A percentile compares a stretch with the other conserved stretches of the same genome.
These are phyloP conservation scores for Pythium brassicae DNA, from an alignment of 352 stramenopile genomes.

Conservation along the genomic window DNA sequence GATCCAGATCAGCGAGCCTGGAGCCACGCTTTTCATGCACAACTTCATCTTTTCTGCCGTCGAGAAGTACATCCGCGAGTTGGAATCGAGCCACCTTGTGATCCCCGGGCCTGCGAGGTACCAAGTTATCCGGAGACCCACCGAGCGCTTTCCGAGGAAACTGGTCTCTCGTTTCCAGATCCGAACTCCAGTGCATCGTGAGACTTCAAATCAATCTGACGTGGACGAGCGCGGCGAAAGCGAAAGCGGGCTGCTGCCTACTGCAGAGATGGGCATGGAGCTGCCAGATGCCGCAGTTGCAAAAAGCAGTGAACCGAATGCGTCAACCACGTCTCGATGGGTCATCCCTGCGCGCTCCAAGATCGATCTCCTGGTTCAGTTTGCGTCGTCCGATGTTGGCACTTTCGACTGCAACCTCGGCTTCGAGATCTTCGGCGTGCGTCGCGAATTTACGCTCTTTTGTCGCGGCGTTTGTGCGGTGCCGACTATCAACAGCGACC, in stretches of 20 bases:
- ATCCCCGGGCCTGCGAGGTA: slow-evolving; percentile 62
- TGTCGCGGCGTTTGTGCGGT: slow-evolving; percentile 77
- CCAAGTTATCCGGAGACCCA: slow-evolving; percentile 74
- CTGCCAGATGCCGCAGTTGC: slow-evolving; percentile 7
- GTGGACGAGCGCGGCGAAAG: background rate
- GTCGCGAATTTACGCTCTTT: slow-evolving; percentile 82
- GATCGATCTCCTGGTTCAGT: slow-evolving; percentile 76
- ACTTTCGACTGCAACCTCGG: slow-evolving; percentile 79
- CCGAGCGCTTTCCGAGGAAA: slow-evolving; percentile 56
- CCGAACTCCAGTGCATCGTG: slow-evolving; percentile 1
- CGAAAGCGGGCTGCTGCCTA: background rate
- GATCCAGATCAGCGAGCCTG: slow-evolving; percentile 38
- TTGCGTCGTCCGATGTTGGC: slow-evolving; percentile 71
- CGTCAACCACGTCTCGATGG: slow-evolving; percentile 39
- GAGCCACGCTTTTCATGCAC: slow-evolving; percentile 52
- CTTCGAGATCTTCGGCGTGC: slow-evolving; percentile 90
- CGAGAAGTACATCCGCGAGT: slow-evolving; percentile 62
- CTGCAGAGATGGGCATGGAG: background rate
- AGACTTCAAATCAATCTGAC: slow-evolving; percentile 4
- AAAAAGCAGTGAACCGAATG: slow-evolving; percentile 5
- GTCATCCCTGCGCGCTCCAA: slow-evolving; percentile 59
- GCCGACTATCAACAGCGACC: slow-evolving; percentile 91
- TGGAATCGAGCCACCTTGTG: slow-evolving; percentile 52
- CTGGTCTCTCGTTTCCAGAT: slow-evolving; percentile 59
- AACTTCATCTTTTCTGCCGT: slow-evolving; percentile 40